Evolutionary conservation across 371 early-diverging fungal genomes (phyloP).

Genomic region (Syncephalastrum racemosum): DNA sequence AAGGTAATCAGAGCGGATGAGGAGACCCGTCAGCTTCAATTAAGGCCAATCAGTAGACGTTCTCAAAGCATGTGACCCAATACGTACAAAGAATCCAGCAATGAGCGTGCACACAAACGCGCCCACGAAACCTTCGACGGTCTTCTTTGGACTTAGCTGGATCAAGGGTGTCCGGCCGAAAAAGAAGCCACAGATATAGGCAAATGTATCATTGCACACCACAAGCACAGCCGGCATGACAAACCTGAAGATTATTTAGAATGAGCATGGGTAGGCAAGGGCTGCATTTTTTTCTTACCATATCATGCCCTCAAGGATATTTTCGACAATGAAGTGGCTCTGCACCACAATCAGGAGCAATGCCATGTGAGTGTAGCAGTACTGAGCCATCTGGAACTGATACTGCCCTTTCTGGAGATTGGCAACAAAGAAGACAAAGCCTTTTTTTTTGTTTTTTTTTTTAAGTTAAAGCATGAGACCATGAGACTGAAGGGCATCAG

Average conservation of each 20-base stretch:
- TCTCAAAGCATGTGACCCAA: background rate
- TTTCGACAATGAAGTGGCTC: conserved; percentile 93
- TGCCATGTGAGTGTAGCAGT: conserved; percentile 97
- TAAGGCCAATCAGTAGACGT: background rate
- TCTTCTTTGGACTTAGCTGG: conserved; percentile 98
- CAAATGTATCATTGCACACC: conserved; percentile 97
- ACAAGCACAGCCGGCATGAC: conserved; percentile 92
- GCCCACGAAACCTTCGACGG: conserved; percentile 99
- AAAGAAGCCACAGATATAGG: conserved; percentile 96
- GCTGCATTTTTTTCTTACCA: conserved; percentile 61
- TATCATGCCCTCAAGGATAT: conserved; percentile 96
- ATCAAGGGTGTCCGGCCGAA: conserved; percentile 95
- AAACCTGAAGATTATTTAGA: conserved; percentile 42
- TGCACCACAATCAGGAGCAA: conserved; percentile 86
- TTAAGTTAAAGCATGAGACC: too few species aligned
- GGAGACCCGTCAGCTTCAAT: conserved; percentile 31
- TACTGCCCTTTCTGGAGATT: conserved; percentile 90
- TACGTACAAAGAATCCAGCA: conserved; percentile 78
- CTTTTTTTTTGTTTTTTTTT: conserved; percentile 41
- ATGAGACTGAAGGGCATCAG: background rate
- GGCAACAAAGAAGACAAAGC: conserved; percentile 92
- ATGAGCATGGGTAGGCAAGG: background rate
- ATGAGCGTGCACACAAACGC: conserved; percentile 87
- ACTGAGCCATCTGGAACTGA: conserved; percentile 89
- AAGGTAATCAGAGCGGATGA: conserved; percentile 77